Conservation (phyloP, 345 rosid species). For the Murraya koenigii region DNA sequence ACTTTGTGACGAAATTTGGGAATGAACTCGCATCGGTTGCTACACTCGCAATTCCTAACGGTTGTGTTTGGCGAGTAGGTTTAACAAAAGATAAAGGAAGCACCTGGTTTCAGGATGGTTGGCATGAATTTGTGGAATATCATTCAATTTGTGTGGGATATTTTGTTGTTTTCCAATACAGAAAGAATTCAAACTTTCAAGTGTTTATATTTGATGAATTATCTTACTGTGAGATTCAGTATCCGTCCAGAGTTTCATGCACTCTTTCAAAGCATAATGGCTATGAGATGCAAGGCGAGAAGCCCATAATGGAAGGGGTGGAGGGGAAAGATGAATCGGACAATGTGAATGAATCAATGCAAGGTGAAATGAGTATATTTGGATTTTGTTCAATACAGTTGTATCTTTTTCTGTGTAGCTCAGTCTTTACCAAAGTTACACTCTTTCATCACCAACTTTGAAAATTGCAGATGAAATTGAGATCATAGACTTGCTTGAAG, state of each 20-base stretch:
- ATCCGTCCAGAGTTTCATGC: conserved; percentile 14
- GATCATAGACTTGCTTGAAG: background rate
- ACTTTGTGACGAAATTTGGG: conserved; percentile 29
- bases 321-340: background rate
- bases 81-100: conserved; percentile 20
- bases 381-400: background rate
- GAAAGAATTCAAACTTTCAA: conserved; percentile 34
- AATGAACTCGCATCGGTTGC: conserved; percentile 37
- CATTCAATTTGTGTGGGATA: conserved; percentile 30
- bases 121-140: conserved; percentile 35
- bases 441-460: background rate
- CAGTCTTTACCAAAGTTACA: background rate
- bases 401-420: background rate
- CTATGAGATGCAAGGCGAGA: conserved; percentile 5
- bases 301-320: conserved; percentile 11
- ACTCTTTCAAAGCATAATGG: conserved; percentile 8
- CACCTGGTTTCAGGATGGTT: conserved; percentile 43
- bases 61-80: conserved; percentile 37
- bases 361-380: background rate
- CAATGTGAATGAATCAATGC: conserved; percentile 1
- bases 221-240: conserved; percentile 36
- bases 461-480: background rate
- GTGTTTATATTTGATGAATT: conserved; percentile 29
- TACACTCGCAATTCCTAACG: conserved; percentile 29
- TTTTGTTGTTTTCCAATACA: conserved; percentile 37